Percentiles rank a stretch among this genome's conserved stretches.
Evolutionary conservation across 129 eudicot species (phyloP).

Genomic region (Artemisia tridentata): DNA sequence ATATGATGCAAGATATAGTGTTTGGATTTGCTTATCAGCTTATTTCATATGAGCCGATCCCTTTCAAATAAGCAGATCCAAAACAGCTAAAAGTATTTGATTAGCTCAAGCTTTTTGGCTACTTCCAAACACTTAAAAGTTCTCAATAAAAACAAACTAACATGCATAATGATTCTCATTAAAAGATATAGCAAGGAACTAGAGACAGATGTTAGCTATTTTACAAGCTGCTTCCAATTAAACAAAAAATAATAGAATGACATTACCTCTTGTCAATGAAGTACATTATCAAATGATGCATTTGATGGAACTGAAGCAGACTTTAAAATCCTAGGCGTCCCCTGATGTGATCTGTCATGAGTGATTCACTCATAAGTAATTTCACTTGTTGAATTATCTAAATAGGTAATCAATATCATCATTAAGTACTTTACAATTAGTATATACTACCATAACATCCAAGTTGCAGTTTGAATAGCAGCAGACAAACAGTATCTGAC

Average conservation of each 20-base stretch:
- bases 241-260: background rate
- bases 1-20: background rate
- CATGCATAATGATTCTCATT: too few relatives aligned
- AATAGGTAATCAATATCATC: background rate
- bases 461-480: too few relatives aligned
- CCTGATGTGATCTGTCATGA: slow-evolving; percentile 59
- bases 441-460: too few relatives aligned
- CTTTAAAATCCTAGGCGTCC: slow-evolving; percentile 73
- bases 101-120: too few relatives aligned
- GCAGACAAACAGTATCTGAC: too few relatives aligned
- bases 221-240: background rate
- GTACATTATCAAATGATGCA: slow-evolving; percentile 33
- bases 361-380: background rate
- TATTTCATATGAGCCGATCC: too few relatives aligned
- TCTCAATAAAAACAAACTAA: too few relatives aligned
- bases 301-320: slow-evolving; percentile 63
- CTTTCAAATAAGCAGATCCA: background rate
- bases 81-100: too few relatives aligned
- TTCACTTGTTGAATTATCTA: background rate
- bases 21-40: background rate
- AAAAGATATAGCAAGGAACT: too few relatives aligned
- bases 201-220: too few relatives aligned
- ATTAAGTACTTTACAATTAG: too few relatives aligned
- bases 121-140: too few relatives aligned
- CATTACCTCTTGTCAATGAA: background rate